phyloP scores from a whole-genome alignment of 2,329 filamentous ascomycete species.

The Endoconidiophora laricicola region DNA sequence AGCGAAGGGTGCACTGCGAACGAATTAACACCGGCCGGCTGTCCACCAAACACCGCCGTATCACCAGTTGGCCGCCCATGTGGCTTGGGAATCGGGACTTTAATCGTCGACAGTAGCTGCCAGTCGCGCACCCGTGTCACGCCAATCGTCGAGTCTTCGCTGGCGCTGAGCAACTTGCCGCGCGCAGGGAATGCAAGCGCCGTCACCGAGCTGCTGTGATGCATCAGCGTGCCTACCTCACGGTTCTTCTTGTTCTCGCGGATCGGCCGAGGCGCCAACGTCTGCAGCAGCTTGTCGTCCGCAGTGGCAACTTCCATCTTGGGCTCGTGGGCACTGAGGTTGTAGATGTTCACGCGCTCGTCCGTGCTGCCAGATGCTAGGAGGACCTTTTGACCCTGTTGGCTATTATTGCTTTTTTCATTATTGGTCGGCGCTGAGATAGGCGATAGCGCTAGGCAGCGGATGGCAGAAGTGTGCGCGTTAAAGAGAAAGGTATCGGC shows the following conservation, averaged over 20 bases:
- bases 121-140: slow-evolving; percentile 80
- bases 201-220: slow-evolving; percentile 73
- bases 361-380: slow-evolving; percentile 86
- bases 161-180: slow-evolving; percentile 71
- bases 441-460: slow-evolving; percentile 73
- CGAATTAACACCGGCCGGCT: slow-evolving; percentile 79
- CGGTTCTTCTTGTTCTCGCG: slow-evolving; percentile 75
- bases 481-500: slow-evolving; percentile 92
- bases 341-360: slow-evolving; percentile 90
- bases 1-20: slow-evolving; percentile 92
- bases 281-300: slow-evolving; percentile 41
- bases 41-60: slow-evolving; percentile 64
- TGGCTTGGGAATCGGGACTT: slow-evolving; percentile 69
- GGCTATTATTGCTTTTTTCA: neutral
- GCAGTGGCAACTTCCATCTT: slow-evolving; percentile 19
- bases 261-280: slow-evolving; percentile 54
- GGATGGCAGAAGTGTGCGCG: slow-evolving; percentile 77
- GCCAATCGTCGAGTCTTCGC: slow-evolving; percentile 82
- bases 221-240: slow-evolving; percentile 70
- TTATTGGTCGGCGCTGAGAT: slow-evolving; percentile 43
- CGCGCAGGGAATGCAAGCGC: slow-evolving; percentile 67
- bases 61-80: slow-evolving; percentile 73
- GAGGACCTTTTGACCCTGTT: slow-evolving; percentile 61
- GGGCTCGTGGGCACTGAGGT: slow-evolving; percentile 55
- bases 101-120: slow-evolving; percentile 73